A percentile compares a stretch with the other conserved stretches of the same genome.
Conservation (phyloP, 2,329 filamentous ascomycete species). For the Fusarium liriodendri region DNA sequence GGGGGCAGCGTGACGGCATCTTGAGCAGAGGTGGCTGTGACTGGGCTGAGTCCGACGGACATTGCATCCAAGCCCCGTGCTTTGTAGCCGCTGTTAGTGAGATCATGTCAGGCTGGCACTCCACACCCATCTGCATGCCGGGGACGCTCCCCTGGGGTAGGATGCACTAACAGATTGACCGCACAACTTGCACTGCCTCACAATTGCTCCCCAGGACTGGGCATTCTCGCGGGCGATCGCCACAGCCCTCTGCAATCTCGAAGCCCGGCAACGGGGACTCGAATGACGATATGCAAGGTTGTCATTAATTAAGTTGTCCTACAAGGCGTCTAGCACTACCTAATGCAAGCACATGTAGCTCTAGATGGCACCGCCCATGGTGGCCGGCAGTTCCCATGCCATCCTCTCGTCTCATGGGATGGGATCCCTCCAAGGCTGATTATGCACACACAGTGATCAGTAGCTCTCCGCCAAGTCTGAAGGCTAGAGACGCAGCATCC, state of each 20-base stretch:
- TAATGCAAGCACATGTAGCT: neutral
- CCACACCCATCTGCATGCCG: neutral
- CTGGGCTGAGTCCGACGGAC: constrained; percentile 30
- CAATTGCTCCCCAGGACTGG: neutral
- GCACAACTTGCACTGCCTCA: neutral
- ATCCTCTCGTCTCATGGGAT: constrained; percentile 4
- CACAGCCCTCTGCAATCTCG: neutral
- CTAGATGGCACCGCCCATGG: neutral
- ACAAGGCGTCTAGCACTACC: neutral
- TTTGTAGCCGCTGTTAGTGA: constrained; percentile 23
- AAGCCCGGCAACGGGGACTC: neutral
- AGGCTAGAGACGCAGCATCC: constrained; percentile 28
- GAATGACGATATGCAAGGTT: constrained; percentile 3
- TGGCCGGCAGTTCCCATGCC: constrained; percentile 24
- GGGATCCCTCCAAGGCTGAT: constrained; percentile 37
- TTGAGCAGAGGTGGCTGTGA: constrained; percentile 27
- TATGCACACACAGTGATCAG: constrained; percentile 18
- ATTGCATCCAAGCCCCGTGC: constrained; percentile 9
- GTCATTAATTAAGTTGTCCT: neutral
- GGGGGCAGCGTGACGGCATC: constrained; percentile 15
- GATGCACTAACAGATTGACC: neutral
- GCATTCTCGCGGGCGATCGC: neutral
- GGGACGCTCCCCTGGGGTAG: neutral
- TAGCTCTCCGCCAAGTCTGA: neutral
- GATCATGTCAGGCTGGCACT: neutral